These are phyloP conservation scores for Aspergillus ostianus DNA, from an alignment of 495 filamentous ascomycete genomes.

Conservation along the genomic window DNA sequence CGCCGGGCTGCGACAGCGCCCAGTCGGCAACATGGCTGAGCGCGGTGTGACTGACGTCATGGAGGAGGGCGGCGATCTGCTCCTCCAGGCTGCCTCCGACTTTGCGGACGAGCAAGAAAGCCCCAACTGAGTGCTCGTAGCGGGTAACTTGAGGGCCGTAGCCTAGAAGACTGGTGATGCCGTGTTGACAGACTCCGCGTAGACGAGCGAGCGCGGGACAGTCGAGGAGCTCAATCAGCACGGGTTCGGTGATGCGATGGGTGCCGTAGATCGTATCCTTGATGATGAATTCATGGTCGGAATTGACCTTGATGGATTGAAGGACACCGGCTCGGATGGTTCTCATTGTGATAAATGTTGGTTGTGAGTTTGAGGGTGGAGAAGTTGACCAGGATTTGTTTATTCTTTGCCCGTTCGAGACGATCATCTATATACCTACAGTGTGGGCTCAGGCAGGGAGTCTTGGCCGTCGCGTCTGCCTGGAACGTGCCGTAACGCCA, in stretches of 20 bases:
- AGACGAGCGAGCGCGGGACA: slow-evolving; percentile 34
- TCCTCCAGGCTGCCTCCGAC: slow-evolving; percentile 38
- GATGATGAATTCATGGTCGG: slow-evolving; percentile 23
- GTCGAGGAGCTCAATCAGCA: slow-evolving; percentile 39
- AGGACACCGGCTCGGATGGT: slow-evolving; percentile 9
- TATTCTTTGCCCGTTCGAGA: no score
- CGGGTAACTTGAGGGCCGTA: slow-evolving; percentile 37
- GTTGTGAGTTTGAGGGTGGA: no score
- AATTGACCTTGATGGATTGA: slow-evolving; percentile 21
- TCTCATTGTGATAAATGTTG: neutral
- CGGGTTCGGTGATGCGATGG: slow-evolving; percentile 31
- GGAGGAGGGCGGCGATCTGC: slow-evolving; percentile 43
- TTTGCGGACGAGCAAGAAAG: slow-evolving; percentile 40
- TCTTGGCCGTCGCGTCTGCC: no score
- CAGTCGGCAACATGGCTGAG: slow-evolving; percentile 45
- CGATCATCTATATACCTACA: no score
- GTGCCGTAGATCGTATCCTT: slow-evolving; percentile 38
- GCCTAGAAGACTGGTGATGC: slow-evolving; percentile 37
- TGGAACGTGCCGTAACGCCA: no score
- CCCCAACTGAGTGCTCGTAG: slow-evolving; percentile 45
- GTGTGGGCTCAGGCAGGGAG: no score
- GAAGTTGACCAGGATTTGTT: no score
- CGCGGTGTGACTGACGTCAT: slow-evolving; percentile 43
- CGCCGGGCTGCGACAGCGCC: slow-evolving; percentile 38
- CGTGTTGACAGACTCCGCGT: slow-evolving; percentile 37